Base-by-base conservation (phyloP, 2,329 filamentous ascomycete genomes). In the Apiospora saccharicola region DNA sequence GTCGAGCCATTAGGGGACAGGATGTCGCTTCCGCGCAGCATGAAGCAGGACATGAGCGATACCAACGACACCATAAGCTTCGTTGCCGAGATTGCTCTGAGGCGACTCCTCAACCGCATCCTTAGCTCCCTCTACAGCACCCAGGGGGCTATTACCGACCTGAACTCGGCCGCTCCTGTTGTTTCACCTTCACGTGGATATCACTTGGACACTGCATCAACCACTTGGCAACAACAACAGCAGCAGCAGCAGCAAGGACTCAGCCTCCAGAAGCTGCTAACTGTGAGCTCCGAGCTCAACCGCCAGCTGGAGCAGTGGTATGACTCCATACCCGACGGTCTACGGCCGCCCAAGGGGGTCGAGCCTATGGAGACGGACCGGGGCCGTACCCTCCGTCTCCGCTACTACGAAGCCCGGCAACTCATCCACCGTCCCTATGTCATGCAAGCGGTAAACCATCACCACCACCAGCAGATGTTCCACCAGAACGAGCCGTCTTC, bases 321-420 rank as follows among this genome's bases (percentile, higher is more conserved):
- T 70, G 73, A 74, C 46, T 80, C 80, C 8, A 83, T 83, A 41
- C 82, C 82, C 1, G 79, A 80, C 67, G 76, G 78, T 43, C 71
- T 83, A 10, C 78, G 80, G 71, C 94, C 92, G 86, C 75, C 76
- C 0, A 80, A 88, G 16, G 90, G 92, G 69, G 78, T 80, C 0
- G 88, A 92, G 67, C 82, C 83, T 1, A 88, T 90, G 12, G 83
- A 90, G 0, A 81, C 82, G 3, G 88, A 93, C 73, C 91, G 93
- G 73, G 90, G 92, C 49, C 85, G 87, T 43, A 90, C 92, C n/a
- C 85, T 94, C 75, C 88, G 92, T 51, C 90, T 90, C 6, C 93
- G 94, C 77, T 94, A 93, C 78, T 94, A 92, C 76, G 91, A 91
- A 71, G 91, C 90, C 0, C 86, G 87, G 26, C 93, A 94, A 75